These are phyloP conservation scores for Pseudonitzschia multiseries DNA, from an alignment of 108 stramenopile genomes.

Conservation along the genomic window DNA sequence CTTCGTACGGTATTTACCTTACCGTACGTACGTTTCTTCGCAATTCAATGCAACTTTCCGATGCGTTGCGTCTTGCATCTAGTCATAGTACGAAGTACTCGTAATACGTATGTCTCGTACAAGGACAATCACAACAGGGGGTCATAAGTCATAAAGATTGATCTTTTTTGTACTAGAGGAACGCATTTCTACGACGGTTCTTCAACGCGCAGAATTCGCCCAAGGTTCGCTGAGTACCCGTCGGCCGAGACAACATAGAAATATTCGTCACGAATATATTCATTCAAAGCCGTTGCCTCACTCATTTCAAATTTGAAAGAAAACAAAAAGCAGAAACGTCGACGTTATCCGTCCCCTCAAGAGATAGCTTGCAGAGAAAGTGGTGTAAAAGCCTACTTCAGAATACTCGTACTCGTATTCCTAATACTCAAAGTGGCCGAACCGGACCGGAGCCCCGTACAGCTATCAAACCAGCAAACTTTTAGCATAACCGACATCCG, in stretches of 20 bases:
- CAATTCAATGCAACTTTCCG: no score
- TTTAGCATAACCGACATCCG: background rate
- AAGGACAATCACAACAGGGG: no score
- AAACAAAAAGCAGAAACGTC: background rate
- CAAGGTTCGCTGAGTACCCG: background rate
- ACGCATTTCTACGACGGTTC: background rate
- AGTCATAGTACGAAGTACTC: background rate
- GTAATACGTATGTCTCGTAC: background rate
- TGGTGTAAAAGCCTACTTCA: background rate
- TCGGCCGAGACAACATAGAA: background rate
- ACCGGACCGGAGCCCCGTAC: no score
- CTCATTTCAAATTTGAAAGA: background rate
- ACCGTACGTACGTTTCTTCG: no score
- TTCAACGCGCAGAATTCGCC: background rate
- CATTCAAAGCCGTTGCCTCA: background rate
- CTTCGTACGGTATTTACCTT: no score
- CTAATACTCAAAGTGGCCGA: no score
- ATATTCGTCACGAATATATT: background rate
- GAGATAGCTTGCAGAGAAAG: background rate
- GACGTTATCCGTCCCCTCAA: background rate
- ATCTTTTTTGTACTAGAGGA: background rate
- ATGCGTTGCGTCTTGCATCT: no score
- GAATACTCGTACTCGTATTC: no score
- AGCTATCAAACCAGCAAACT: no score
- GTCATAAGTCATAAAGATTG: no score